phyloP scores from a whole-genome alignment of 176 grass and related monocot genomes.

The Otatea glauca region DNA sequence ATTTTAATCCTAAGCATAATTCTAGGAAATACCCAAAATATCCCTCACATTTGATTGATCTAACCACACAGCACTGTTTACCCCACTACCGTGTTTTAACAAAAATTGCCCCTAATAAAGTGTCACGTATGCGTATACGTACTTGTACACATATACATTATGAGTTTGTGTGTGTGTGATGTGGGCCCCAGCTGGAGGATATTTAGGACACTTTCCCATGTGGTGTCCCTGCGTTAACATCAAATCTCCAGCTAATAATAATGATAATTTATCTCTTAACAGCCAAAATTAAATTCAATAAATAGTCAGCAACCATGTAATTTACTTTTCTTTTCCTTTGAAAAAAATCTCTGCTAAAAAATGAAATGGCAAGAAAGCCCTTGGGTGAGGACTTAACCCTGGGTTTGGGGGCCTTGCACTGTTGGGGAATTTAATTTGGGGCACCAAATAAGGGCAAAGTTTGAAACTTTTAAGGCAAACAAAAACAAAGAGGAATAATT shows the following conservation, averaged over 20 bases:
- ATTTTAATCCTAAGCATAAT: constrained; percentile 55
- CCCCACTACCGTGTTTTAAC: constrained; percentile 50
- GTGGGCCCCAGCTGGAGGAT: constrained; percentile 48
- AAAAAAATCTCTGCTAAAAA: not conserved
- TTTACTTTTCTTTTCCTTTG: not conserved
- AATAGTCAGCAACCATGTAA: not conserved
- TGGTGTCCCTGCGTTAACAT: constrained; percentile 35
- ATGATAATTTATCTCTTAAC: constrained; percentile 25
- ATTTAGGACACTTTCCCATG: constrained; percentile 52
- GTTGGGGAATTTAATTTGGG: constrained; percentile 44
- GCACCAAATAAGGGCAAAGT: constrained; percentile 54
- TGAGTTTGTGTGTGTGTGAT: not conserved
- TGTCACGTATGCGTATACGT: constrained; percentile 40
- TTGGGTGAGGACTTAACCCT: constrained; percentile 24
- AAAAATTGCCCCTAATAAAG: constrained; percentile 60
- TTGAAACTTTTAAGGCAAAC: constrained; percentile 63
- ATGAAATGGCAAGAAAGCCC: constrained; percentile 55
- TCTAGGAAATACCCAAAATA: constrained; percentile 42
- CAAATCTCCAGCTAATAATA: constrained; percentile 33
- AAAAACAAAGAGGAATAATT: constrained; percentile 58
- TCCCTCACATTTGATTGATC: constrained; percentile 47
- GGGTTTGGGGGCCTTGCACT: constrained; percentile 42
- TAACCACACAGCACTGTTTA: constrained; percentile 45
- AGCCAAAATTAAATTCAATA: constrained; percentile 35
- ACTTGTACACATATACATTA: constrained; percentile 34